phyloP scores from a whole-genome alignment of 2,329 filamentous ascomycete species.

The Colletotrichum eremochloae region DNA sequence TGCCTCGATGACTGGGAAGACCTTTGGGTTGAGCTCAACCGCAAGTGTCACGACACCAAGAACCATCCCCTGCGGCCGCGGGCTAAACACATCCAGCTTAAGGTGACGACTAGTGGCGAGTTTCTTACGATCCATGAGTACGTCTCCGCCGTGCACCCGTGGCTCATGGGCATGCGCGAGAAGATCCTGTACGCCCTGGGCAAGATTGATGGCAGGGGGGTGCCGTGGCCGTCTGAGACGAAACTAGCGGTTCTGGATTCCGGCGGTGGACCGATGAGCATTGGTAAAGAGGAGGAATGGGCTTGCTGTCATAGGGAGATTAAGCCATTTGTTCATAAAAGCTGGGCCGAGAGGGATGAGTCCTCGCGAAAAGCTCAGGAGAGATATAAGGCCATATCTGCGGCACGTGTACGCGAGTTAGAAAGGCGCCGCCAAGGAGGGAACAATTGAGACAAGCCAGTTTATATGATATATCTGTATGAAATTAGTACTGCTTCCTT shows the following conservation, averaged over 20 bases:
- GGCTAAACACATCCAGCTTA: slow-evolving; percentile 30
- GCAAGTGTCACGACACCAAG: not conserved
- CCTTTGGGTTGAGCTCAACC: not conserved
- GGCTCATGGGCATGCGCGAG: slow-evolving; percentile 40
- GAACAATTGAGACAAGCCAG: no score
- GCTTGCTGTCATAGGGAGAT: no score
- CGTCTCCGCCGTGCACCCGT: slow-evolving; percentile 44
- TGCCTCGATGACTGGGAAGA: slow-evolving; percentile 8
- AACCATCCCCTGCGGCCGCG: slow-evolving; percentile 18
- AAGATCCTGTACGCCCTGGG: slow-evolving; percentile 19
- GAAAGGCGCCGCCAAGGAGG: no score
- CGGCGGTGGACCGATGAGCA: not conserved
- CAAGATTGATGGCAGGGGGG: not conserved
- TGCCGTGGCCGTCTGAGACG: not conserved
- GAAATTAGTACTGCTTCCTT: no score
- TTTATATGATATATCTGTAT: no score
- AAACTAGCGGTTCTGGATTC: not conserved
- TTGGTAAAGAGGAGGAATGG: not conserved
- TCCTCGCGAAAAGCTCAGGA: no score
- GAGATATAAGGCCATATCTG: no score
- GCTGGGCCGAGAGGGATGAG: no score
- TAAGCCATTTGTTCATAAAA: no score
- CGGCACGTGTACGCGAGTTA: no score
- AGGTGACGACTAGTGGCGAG: slow-evolving; percentile 31
- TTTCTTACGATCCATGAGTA: slow-evolving; percentile 46